phyloP scores from a whole-genome alignment of 306 rosid genomes.

The Rosa multiflora region DNA sequence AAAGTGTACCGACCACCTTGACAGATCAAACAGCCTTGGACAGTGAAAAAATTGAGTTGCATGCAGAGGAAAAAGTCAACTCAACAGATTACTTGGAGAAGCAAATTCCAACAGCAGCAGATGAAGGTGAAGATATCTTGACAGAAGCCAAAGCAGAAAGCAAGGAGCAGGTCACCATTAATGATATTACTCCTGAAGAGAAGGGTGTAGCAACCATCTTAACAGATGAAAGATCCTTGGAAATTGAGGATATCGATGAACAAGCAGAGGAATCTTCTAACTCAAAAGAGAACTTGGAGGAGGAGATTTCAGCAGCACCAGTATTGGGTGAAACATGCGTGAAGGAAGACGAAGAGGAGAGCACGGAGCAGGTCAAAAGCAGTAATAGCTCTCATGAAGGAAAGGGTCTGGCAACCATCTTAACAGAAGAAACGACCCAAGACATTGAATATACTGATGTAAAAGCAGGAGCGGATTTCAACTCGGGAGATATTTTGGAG shows the following conservation, averaged over 20 bases:
- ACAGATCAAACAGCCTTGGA: background rate
- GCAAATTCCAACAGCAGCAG: background rate
- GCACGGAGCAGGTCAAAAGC: slow-evolving; percentile 7
- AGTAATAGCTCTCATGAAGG: slow-evolving; percentile 15
- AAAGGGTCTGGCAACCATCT: slow-evolving; percentile 12
- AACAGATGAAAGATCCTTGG: background rate
- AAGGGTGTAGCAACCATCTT: slow-evolving; percentile 3
- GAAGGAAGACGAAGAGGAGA: slow-evolving; percentile 29
- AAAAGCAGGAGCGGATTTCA: background rate
- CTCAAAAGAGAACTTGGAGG: slow-evolving; percentile 10
- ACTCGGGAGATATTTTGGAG: slow-evolving; percentile 14
- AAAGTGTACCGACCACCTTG: background rate
- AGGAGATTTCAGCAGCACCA: background rate
- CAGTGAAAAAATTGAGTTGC: slow-evolving; percentile 16
- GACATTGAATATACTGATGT: background rate
- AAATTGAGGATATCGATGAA: slow-evolving; percentile 7
- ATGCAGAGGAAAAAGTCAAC: background rate
- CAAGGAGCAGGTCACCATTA: background rate
- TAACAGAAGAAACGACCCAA: background rate
- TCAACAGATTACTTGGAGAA: slow-evolving; percentile 2
- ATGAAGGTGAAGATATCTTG: slow-evolving; percentile 21
- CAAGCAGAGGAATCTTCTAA: slow-evolving; percentile 8
- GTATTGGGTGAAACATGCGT: slow-evolving; percentile 12
- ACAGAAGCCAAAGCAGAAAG: slow-evolving; percentile 20
- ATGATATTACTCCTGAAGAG: slow-evolving; percentile 13